Conservation (phyloP, 345 rosid species). For the Acer campestre region DNA sequence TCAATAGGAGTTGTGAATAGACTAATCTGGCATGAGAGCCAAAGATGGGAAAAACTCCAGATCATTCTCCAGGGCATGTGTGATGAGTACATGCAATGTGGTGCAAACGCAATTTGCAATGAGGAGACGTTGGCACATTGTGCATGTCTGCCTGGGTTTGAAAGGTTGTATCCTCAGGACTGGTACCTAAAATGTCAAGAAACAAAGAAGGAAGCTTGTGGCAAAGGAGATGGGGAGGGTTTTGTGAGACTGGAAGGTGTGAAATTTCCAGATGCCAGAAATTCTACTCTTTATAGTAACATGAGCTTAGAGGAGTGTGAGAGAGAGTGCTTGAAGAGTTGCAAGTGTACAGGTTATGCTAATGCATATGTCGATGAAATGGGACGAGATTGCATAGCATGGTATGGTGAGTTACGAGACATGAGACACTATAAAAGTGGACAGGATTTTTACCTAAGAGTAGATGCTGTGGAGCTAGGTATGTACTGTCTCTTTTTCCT, state of each 20-base stretch:
- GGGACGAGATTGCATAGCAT: background rate
- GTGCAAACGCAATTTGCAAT: constrained; percentile 21
- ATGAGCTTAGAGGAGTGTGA: too few species aligned
- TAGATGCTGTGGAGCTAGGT: constrained; percentile 15
- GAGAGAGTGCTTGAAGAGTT: constrained; percentile 9
- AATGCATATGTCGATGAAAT: background rate
- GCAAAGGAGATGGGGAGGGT: background rate
- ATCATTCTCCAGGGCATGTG: constrained; percentile 15
- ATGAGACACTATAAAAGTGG: background rate
- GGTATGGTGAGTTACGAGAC: constrained; percentile 3
- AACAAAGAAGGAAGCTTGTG: background rate
- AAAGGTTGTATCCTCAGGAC: background rate
- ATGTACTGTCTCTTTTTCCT: background rate
- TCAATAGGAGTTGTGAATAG: background rate
- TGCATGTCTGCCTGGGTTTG: constrained; percentile 24
- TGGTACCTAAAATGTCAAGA: background rate
- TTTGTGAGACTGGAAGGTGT: background rate
- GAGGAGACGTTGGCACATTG: background rate
- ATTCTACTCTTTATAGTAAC: too few species aligned
- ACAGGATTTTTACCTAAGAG: constrained; percentile 8
- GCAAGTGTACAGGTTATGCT: constrained; percentile 4
- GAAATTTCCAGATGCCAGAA: too few species aligned
- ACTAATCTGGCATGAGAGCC: constrained; percentile 9
- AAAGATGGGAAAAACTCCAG: constrained; percentile 11
- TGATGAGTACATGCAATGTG: constrained; percentile 21